Conservation (phyloP, 2,329 filamentous ascomycete genomes). For the Neopestalotiopsis clavispora region DNA sequence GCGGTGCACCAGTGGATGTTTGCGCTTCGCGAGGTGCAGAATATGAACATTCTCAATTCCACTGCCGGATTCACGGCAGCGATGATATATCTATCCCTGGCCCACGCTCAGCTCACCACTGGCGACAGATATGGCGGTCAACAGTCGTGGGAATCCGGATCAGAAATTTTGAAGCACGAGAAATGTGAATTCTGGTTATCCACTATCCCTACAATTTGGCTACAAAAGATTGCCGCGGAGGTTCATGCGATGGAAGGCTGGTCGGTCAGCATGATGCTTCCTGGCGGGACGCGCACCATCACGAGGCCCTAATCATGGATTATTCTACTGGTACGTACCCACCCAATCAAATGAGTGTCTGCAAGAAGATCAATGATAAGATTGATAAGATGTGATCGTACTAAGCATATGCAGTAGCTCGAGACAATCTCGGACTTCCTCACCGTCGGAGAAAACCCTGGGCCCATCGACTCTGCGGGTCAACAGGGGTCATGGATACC, state of each 20-base stretch:
- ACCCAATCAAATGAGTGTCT: no score
- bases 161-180: slow-evolving; percentile 24
- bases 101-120: slow-evolving; percentile 31
- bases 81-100: slow-evolving; percentile 33
- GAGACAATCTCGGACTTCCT: no score
- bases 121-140: slow-evolving; percentile 24
- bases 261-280: slow-evolving; percentile 39
- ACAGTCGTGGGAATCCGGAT: slow-evolving; percentile 27
- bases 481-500: no score
- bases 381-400: no score
- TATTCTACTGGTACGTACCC: no score
- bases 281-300: slow-evolving; percentile 22
- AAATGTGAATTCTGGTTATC: slow-evolving; percentile 39
- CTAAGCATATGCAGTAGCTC: no score
- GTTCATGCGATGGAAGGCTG: slow-evolving; percentile 32
- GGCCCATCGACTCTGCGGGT: no score
- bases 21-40: slow-evolving; percentile 25
- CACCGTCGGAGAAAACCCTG: no score
- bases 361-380: no score
- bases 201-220: slow-evolving; percentile 34
- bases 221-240: slow-evolving; percentile 30
- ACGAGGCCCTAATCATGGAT: background rate
- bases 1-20: slow-evolving; percentile 29
- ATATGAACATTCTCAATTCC: slow-evolving; percentile 26
- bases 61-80: slow-evolving; percentile 31